Evolutionary conservation across 208 protist genomes (phyloP).

Genomic region (Crithidia expoeki): DNA sequence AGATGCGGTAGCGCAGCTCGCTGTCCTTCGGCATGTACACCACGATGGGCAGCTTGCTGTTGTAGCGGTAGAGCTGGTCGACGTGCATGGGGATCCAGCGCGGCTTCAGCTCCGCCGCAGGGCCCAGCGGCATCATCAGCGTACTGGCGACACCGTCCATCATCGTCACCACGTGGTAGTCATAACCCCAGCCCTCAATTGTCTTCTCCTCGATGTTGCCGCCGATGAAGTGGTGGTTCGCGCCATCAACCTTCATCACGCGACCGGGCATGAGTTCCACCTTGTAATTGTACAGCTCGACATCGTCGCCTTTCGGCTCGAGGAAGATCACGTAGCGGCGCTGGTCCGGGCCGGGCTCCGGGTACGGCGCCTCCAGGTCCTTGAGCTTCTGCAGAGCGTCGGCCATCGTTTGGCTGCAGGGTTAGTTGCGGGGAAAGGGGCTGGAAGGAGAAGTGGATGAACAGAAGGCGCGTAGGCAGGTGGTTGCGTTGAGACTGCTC

Average conservation of each 20-base stretch:
- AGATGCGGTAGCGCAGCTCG: constrained; percentile 64
- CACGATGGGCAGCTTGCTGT: constrained; percentile 62
- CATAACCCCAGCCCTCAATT: constrained; percentile 69
- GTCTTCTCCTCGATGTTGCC: constrained; percentile 56
- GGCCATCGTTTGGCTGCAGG: too few species aligned
- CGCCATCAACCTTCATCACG: constrained; percentile 45
- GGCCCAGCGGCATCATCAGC: constrained; percentile 46
- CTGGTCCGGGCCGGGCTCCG: constrained; percentile 56
- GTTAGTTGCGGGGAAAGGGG: too few species aligned
- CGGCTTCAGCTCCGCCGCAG: constrained; percentile 33
- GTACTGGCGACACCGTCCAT: constrained; percentile 32
- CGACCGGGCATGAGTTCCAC: constrained; percentile 73
- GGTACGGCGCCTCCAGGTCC: constrained; percentile 76
- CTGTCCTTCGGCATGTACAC: constrained; percentile 54
- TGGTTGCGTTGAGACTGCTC: too few species aligned
- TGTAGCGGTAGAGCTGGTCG: constrained; percentile 42
- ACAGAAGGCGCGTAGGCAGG: too few species aligned
- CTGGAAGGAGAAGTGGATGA: too few species aligned
- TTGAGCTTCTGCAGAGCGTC: constrained; percentile 36
- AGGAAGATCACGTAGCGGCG: constrained; percentile 77
- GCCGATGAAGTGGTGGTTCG: constrained; percentile 45
- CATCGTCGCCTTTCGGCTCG: constrained; percentile 46
- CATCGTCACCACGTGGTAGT: constrained; percentile 46
- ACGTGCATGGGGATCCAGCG: constrained; percentile 36
- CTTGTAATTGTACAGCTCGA: constrained; percentile 54